Evolutionary conservation across 257 asterid genomes (phyloP).

Genomic region (Echium plantagineum): DNA sequence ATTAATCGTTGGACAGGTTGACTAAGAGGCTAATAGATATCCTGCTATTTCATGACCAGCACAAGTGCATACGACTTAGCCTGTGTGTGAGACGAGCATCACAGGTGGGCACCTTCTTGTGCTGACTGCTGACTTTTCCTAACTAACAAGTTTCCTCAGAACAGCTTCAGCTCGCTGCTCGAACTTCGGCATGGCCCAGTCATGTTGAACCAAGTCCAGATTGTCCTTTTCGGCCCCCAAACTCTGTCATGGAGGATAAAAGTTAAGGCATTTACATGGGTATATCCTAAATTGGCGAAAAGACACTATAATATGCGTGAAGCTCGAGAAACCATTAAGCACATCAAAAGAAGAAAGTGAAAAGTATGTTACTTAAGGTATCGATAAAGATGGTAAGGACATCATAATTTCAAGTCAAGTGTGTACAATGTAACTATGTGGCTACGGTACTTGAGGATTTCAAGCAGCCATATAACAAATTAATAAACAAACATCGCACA

Average conservation of each 20-base stretch:
- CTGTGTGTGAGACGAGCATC: neutral
- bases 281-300: too few relatives aligned
- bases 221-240: slow-evolving; percentile 83
- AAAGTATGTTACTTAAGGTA: too few relatives aligned
- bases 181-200: slow-evolving; percentile 76
- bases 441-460: too few relatives aligned
- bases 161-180: slow-evolving; percentile 88
- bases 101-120: neutral
- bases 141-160: slow-evolving; percentile 49
- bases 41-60: slow-evolving; percentile 7
- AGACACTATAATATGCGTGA: too few relatives aligned
- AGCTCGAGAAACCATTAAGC: too few relatives aligned
- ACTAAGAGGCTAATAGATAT: neutral
- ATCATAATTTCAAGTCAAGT: too few relatives aligned
- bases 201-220: slow-evolving; percentile 74
- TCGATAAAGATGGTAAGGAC: too few relatives aligned
- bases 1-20: neutral
- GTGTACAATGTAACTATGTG: too few relatives aligned
- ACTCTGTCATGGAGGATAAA: slow-evolving; percentile 38
- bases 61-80: slow-evolving; percentile 4
- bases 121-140: slow-evolving; percentile 4
- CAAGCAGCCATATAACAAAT: too few relatives aligned
- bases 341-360: too few relatives aligned
- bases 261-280: neutral
- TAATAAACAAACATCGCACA: too few relatives aligned